Percentiles rank a stretch among this genome's conserved stretches.
Evolutionary conservation across 345 rosid species (phyloP).

Genomic region (Noccaea caerulescens): DNA sequence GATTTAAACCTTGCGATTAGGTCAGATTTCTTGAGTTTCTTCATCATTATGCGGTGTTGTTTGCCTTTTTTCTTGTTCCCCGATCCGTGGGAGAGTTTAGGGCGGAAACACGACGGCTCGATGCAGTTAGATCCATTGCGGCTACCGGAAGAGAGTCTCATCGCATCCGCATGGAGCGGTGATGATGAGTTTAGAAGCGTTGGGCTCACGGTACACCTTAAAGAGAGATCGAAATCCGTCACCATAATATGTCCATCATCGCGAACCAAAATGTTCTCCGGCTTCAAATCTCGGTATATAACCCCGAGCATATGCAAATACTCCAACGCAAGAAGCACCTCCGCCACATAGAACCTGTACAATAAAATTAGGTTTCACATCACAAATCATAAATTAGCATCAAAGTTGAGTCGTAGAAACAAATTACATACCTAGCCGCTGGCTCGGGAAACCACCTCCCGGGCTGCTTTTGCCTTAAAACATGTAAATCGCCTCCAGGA

Average conservation of each 20-base stretch:
- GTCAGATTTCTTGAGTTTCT: slow-evolving; percentile 66
- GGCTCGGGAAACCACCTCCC: slow-evolving; percentile 83
- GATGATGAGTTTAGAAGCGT: slow-evolving; percentile 77
- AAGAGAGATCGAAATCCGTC: slow-evolving; percentile 94
- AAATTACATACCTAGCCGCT: slow-evolving; percentile 92
- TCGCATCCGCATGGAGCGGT: slow-evolving; percentile 55
- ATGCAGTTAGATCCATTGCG: slow-evolving; percentile 69
- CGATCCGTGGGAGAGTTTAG: slow-evolving; percentile 63
- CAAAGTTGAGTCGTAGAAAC: not conserved
- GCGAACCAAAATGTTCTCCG: slow-evolving; percentile 92
- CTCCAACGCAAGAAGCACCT: slow-evolving; percentile 96
- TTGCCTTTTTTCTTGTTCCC: slow-evolving; percentile 56
- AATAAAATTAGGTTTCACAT: not conserved
- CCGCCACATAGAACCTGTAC: slow-evolving; percentile 90
- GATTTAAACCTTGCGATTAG: slow-evolving; percentile 53
- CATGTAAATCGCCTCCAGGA: slow-evolving; percentile 96
- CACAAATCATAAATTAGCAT: not conserved
- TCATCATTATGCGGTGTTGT: slow-evolving; percentile 49
- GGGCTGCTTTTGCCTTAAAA: slow-evolving; percentile 88
- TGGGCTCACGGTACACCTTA: slow-evolving; percentile 83
- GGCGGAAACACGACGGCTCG: slow-evolving; percentile 80
- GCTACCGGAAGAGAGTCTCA: slow-evolving; percentile 69
- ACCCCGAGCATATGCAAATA: slow-evolving; percentile 98
- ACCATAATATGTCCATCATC: slow-evolving; percentile 99
- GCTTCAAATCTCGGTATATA: slow-evolving; percentile 87